Percentiles rank a stretch among this genome's conserved stretches.
Conservation (phyloP, 2,329 filamentous ascomycete genomes). For the Venturia pyrina region DNA sequence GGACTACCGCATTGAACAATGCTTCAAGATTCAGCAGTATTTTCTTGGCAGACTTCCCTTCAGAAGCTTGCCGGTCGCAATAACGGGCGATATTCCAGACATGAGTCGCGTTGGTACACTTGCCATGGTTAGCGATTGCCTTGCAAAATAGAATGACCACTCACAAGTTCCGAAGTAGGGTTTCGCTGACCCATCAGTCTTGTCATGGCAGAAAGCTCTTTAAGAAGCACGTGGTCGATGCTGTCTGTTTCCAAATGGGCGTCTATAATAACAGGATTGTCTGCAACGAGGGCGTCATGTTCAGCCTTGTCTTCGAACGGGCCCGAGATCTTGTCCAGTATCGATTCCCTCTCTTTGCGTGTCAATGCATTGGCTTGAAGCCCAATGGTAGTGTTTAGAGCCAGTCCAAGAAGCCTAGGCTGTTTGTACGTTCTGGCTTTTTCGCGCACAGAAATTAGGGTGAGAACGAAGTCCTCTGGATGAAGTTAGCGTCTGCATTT, state of each 20-base stretch:
- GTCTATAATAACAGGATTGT: not conserved
- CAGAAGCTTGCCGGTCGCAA: not conserved
- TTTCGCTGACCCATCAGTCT: not conserved
- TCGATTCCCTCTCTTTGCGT: slow-evolving; percentile 23
- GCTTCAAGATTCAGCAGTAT: not conserved
- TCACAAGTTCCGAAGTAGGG: not conserved
- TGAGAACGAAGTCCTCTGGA: not conserved
- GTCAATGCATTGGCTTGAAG: slow-evolving; percentile 20
- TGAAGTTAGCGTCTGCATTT: not conserved
- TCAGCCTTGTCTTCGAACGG: slow-evolving; percentile 15
- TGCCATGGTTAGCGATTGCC: not conserved
- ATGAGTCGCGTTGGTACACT: not conserved
- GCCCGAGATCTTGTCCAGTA: slow-evolving; percentile 21
- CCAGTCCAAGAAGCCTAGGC: slow-evolving; percentile 11
- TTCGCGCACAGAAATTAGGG: slow-evolving; percentile 6
- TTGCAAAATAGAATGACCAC: not conserved
- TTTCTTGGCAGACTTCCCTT: not conserved
- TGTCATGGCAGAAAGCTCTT: slow-evolving; percentile 14
- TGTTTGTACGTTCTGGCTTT: slow-evolving; percentile 3
- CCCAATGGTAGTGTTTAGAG: slow-evolving; percentile 16
- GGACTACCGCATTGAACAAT: not conserved
- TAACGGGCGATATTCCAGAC: not conserved
- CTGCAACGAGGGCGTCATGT: not conserved
- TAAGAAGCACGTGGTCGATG: not conserved
- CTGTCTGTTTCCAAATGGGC: not conserved